Evolutionary conservation across 2,329 filamentous ascomycete genomes (phyloP).

Genomic region (Curvularia verruculosa): DNA sequence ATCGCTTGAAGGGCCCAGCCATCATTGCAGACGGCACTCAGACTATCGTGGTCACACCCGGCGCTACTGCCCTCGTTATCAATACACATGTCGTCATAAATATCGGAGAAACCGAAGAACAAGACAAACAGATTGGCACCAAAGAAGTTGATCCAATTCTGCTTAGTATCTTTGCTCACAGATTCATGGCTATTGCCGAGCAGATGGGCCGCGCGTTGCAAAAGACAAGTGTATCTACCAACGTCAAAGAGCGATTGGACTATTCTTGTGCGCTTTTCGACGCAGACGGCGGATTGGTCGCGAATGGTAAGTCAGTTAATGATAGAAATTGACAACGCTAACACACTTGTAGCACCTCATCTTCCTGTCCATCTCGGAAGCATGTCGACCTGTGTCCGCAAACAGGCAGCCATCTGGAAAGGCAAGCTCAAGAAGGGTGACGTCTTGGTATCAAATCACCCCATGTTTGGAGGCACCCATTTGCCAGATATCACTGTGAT

Average conservation of each 20-base stretch:
- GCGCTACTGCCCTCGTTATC: slow-evolving; percentile 75
- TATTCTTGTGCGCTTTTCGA: slow-evolving; percentile 86
- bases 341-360: slow-evolving; percentile 65
- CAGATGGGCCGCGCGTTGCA: slow-evolving; percentile 81
- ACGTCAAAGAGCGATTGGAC: slow-evolving; percentile 81
- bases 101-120: slow-evolving; percentile 64
- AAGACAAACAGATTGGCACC: slow-evolving; percentile 57
- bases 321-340: neutral
- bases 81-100: slow-evolving; percentile 91
- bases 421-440: slow-evolving; percentile 79
- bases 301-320: slow-evolving; percentile 60
- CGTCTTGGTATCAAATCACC: slow-evolving; percentile 83
- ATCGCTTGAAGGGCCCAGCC: slow-evolving; percentile 77
- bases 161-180: slow-evolving; percentile 78
- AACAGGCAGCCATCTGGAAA: slow-evolving; percentile 80
- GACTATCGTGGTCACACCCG: slow-evolving; percentile 87
- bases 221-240: slow-evolving; percentile 80
- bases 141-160: slow-evolving; percentile 75
- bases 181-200: slow-evolving; percentile 86
- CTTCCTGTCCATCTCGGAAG: slow-evolving; percentile 81
- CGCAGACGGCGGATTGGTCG: slow-evolving; percentile 74
- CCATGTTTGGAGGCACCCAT: slow-evolving; percentile 83
- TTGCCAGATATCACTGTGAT: slow-evolving; percentile 82
- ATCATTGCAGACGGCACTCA: slow-evolving; percentile 88
- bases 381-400: slow-evolving; percentile 83